Evolutionary conservation across 2,329 filamentous ascomycete species (phyloP).

Genomic region (Claviceps arundinis): DNA sequence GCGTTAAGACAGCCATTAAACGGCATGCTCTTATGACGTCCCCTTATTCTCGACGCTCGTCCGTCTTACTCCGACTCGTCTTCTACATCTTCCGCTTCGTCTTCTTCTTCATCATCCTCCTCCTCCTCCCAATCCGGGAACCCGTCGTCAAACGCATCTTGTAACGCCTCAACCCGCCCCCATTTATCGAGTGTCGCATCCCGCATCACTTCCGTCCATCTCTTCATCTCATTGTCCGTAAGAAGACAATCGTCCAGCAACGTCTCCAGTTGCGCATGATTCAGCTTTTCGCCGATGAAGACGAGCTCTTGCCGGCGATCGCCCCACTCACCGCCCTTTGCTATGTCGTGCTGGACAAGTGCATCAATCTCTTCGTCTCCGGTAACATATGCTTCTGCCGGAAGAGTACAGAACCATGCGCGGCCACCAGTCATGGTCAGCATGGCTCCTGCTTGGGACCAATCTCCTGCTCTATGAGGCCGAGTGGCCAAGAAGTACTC

Average conservation of each 20-base stretch:
- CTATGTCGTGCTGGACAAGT: conserved; percentile 35
- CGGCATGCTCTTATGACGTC: conserved; percentile 9
- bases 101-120: conserved; percentile 25
- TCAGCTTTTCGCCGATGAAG: conserved; percentile 56
- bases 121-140: conserved; percentile 42
- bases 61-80: conserved; percentile 11
- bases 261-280: conserved; percentile 34
- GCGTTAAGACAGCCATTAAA: background rate
- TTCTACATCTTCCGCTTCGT: conserved; percentile 11
- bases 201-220: conserved; percentile 40
- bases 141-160: conserved; percentile 42
- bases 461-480: conserved; percentile 40
- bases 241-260: conserved; percentile 49
- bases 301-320: conserved; percentile 60
- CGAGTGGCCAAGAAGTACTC: conserved; percentile 47
- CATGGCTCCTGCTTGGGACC: conserved; percentile 53
- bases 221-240: conserved; percentile 41
- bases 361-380: conserved; percentile 33
- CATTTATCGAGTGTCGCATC: conserved; percentile 21
- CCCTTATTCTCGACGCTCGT: conserved; percentile 12
- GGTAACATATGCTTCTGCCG: conserved; percentile 35
- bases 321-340: conserved; percentile 48
- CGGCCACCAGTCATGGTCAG: conserved; percentile 43
- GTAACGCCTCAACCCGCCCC: conserved; percentile 31
- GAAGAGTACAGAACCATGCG: conserved; percentile 46